Evolutionary conservation across 225 moss, liverwort and hornwort species (phyloP).

Genomic region (Takakia lepidozioides): DNA sequence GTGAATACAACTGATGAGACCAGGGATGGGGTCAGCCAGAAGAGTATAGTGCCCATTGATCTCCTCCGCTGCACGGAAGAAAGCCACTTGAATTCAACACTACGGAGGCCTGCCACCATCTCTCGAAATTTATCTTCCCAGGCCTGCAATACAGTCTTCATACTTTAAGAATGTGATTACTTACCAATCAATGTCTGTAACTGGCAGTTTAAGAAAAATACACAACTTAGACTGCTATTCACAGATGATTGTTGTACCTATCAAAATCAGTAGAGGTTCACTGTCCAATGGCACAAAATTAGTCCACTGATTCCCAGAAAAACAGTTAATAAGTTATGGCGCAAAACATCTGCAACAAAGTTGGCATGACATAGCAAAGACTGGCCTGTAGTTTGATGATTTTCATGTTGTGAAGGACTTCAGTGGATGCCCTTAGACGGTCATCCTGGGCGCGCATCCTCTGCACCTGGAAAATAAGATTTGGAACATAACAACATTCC

Average conservation of each 20-base stretch:
- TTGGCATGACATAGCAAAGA: too few species aligned
- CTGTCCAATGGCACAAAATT: background rate
- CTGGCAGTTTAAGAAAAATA: too few species aligned
- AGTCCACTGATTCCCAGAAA: too few species aligned
- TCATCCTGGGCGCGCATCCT: conserved; percentile 27
- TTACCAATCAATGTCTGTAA: too few species aligned
- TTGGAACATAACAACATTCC: too few species aligned
- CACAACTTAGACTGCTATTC: too few species aligned
- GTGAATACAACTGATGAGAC: conserved; percentile 32
- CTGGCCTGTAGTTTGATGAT: conserved; percentile 37
- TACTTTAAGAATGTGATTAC: too few species aligned
- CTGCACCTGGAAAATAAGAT: too few species aligned
- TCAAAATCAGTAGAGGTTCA: too few species aligned
- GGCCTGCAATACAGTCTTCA: conserved; percentile 9
- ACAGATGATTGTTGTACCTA: too few species aligned
- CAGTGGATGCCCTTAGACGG: conserved; percentile 26
- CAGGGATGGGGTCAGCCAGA: conserved; percentile 30
- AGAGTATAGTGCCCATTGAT: conserved; percentile 26
- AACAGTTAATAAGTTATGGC: too few species aligned
- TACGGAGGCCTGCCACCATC: conserved; percentile 21
- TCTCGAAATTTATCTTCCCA: conserved; percentile 34
- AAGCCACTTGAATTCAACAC: conserved; percentile 23
- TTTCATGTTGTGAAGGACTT: conserved; percentile 37
- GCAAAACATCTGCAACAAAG: too few species aligned
- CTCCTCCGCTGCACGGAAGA: conserved; percentile 16